Conservation (phyloP, 176 grass and related monocot genomes). For the Carex myosuroides region DNA sequence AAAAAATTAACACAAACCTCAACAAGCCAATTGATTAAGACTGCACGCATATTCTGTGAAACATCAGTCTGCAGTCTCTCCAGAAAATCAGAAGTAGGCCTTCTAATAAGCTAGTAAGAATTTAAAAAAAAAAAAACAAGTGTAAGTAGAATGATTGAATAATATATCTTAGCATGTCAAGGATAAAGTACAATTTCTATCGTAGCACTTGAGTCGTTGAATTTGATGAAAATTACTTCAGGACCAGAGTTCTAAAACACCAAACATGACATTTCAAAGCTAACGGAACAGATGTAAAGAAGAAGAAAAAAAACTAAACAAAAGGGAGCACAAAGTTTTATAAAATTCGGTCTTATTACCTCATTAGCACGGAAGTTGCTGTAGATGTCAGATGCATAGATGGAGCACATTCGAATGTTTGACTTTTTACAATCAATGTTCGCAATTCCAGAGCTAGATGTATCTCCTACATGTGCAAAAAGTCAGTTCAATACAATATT, state of each 20-base stretch:
- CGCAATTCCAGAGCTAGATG: conserved; percentile 8
- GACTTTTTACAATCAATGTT: conserved; percentile 17
- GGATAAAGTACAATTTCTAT: not conserved
- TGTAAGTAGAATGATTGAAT: not conserved
- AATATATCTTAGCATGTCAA: not conserved
- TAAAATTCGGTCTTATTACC: not conserved
- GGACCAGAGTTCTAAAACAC: not conserved
- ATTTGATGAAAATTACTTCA: not conserved
- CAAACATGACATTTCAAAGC: not conserved
- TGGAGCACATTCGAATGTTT: conserved; percentile 8
- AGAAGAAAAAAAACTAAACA: not conserved
- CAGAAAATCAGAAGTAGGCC: conserved; percentile 16
- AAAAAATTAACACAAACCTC: conserved; percentile 28
- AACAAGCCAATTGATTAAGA: conserved; percentile 80
- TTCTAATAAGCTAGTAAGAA: conserved; percentile 7
- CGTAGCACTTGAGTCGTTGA: not conserved
- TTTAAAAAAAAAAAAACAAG: not conserved
- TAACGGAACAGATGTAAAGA: not conserved
- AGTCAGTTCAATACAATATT: not conserved
- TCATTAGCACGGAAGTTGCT: conserved; percentile 16
- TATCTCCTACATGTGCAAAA: not conserved
- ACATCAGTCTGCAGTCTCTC: conserved; percentile 15
- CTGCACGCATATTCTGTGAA: conserved; percentile 26
- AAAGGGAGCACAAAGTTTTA: not conserved
- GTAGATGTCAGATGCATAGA: conserved; percentile 22